Conservation (phyloP, 148 eudicot species). For the Polygonum maritimum region DNA sequence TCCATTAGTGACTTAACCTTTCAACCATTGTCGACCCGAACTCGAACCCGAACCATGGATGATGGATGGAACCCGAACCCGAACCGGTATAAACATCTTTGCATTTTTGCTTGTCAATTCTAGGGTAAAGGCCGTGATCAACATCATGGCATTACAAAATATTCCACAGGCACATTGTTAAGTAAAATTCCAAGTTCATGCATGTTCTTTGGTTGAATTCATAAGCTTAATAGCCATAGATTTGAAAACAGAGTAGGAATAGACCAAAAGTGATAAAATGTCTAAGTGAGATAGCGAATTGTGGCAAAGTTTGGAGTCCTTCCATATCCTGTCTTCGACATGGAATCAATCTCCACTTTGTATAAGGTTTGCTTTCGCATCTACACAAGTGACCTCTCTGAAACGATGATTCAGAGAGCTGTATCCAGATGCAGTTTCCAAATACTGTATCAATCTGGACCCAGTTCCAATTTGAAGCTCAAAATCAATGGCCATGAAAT, state of each 20-base stretch:
- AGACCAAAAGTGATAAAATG: neutral
- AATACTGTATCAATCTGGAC: neutral
- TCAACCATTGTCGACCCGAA: no score
- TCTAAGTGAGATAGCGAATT: neutral
- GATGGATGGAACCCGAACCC: no score
- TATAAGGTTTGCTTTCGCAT: neutral
- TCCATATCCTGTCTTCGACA: neutral
- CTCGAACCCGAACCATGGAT: no score
- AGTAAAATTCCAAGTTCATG: neutral
- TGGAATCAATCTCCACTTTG: neutral
- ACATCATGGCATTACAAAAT: neutral
- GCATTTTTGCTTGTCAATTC: no score
- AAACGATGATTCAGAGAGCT: slow-evolving; percentile 7
- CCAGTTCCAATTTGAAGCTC: neutral
- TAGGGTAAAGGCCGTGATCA: neutral
- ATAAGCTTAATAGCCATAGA: no score
- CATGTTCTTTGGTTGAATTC: neutral
- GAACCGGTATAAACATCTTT: no score
- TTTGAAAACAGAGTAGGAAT: neutral
- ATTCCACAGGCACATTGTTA: neutral
- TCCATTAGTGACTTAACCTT: no score
- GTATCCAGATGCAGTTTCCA: slow-evolving; percentile 4
- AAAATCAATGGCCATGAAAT: neutral
- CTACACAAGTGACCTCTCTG: slow-evolving; percentile 3
- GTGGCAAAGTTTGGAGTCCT: neutral